These are phyloP conservation scores for Cercospora sp. DNA, from an alignment of 2,329 filamentous ascomycete genomes.

Conservation along the genomic window DNA sequence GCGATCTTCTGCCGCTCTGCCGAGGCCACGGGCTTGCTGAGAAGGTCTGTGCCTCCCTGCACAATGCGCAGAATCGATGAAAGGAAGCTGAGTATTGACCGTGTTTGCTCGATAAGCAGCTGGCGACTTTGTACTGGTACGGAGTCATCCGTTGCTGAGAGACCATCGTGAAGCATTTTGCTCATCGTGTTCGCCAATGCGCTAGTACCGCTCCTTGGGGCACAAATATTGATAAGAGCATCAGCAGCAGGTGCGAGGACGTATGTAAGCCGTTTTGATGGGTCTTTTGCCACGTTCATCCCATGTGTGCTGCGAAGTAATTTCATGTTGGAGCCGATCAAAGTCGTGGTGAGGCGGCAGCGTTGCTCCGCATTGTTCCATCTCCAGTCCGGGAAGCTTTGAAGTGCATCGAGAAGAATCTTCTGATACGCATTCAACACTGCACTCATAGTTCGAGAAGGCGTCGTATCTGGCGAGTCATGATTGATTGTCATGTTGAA, in stretches of 20 bases:
- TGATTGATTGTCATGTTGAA: slow-evolving; percentile 42
- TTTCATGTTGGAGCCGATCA: slow-evolving; percentile 69
- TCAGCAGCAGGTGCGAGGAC: slow-evolving; percentile 71
- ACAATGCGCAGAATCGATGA: slow-evolving; percentile 26
- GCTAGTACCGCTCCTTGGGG: slow-evolving; percentile 22
- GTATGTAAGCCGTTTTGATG: slow-evolving; percentile 54
- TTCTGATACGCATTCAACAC: slow-evolving; percentile 72
- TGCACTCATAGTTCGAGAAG: slow-evolving; percentile 72
- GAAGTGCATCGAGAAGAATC: slow-evolving; percentile 77
- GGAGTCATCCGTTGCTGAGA: slow-evolving; percentile 24
- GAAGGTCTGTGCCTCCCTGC: slow-evolving; percentile 16
- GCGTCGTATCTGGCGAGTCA: slow-evolving; percentile 66
- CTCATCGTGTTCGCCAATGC: slow-evolving; percentile 24
- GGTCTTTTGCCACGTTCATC: slow-evolving; percentile 61
- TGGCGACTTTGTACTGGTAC: slow-evolving; percentile 24
- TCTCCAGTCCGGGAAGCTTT: slow-evolving; percentile 83
- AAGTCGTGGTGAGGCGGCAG: slow-evolving; percentile 64
- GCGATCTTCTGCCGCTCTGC: slow-evolving; percentile 7
- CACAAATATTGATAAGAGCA: slow-evolving; percentile 73
- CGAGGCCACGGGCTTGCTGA: neutral
- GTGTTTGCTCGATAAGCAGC: slow-evolving; percentile 27
- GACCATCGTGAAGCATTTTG: slow-evolving; percentile 23
- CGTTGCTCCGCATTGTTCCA: slow-evolving; percentile 70
- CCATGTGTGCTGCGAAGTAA: slow-evolving; percentile 73
- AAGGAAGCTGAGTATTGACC: slow-evolving; percentile 20